A percentile compares a stretch with the other conserved stretches of the same genome.
phyloP scores from a whole-genome alignment of 179 eudicot genomes.

The Actinidia arguta region DNA sequence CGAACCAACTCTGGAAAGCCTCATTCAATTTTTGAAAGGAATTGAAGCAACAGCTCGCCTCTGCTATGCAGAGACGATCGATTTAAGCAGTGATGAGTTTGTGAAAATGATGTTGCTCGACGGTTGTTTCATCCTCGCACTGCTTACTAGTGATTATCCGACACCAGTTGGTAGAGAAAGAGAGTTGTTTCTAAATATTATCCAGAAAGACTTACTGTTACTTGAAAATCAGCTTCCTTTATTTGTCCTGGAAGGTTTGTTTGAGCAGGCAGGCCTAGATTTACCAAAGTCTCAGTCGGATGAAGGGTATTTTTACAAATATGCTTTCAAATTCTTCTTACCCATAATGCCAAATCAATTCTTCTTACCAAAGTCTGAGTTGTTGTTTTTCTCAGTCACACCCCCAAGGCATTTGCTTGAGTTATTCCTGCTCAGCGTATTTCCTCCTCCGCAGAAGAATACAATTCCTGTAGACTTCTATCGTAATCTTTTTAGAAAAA shows the following conservation, averaged over 20 bases:
- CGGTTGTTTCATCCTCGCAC: not conserved
- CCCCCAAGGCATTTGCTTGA: not conserved
- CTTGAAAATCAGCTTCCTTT: constrained; percentile 7
- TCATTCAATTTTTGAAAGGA: not conserved
- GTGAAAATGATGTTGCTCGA: constrained; percentile 8
- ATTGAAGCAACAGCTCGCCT: not conserved
- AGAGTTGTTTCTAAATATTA: not conserved
- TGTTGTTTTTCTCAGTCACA: not conserved
- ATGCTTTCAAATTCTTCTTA: not conserved
- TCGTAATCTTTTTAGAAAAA: too few species aligned
- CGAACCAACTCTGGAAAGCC: not conserved
- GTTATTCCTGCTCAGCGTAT: not conserved
- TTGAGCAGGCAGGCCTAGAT: too few species aligned
- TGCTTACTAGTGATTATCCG: too few species aligned
- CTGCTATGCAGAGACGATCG: not conserved
- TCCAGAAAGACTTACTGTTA: not conserved
- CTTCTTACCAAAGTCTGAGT: too few species aligned
- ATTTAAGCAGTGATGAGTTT: not conserved
- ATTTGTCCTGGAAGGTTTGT: not conserved
- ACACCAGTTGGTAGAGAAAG: not conserved
- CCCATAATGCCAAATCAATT: not conserved
- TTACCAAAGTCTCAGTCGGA: too few species aligned
- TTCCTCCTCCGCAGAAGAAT: not conserved
- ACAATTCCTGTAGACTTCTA: too few species aligned
- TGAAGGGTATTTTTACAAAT: not conserved